Evolutionary conservation across 2,329 filamentous ascomycete genomes (phyloP).

Genomic region (Xylariomycetidae sp.): DNA sequence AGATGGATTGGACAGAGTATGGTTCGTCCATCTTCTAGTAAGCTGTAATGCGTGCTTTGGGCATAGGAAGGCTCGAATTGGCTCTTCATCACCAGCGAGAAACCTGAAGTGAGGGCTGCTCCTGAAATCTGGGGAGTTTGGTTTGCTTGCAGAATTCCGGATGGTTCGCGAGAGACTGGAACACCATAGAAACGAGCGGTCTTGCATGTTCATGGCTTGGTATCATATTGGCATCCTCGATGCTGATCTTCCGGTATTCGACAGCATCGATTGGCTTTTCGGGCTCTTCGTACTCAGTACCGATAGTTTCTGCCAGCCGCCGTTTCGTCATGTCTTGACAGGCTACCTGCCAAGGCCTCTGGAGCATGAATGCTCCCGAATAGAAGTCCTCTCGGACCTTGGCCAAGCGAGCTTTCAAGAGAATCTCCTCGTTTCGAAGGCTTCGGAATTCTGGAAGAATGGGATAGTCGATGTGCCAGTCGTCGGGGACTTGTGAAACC

Average conservation of each 20-base stretch:
- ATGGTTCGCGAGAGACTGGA: constrained; percentile 21
- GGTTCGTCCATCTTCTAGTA: too few species aligned
- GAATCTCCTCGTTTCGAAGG: background rate
- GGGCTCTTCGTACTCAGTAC: constrained; percentile 34
- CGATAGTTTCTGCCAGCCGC: constrained; percentile 25
- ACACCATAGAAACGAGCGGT: constrained; percentile 39
- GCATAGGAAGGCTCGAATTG: too few species aligned
- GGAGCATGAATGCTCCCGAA: constrained; percentile 30
- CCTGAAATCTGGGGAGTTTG: constrained; percentile 14
- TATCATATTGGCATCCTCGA: constrained; percentile 35
- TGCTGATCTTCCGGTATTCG: constrained; percentile 23
- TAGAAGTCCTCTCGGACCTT: constrained; percentile 35
- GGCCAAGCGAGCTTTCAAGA: constrained; percentile 21
- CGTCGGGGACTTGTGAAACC: constrained; percentile 6
- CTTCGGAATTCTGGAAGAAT: constrained; percentile 3
- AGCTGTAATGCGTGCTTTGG: too few species aligned
- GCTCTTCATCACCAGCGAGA: too few species aligned
- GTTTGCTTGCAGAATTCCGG: constrained; percentile 10
- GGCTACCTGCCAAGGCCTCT: constrained; percentile 27
- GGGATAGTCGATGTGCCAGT: constrained; percentile 21
- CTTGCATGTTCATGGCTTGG: constrained; percentile 33
- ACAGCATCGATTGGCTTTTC: constrained; percentile 14
- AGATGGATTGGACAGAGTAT: too few species aligned
- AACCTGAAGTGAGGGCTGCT: too few species aligned
- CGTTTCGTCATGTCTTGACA: constrained; percentile 26